Percentiles rank a stretch among this genome's conserved stretches.
These are phyloP conservation scores for Gossypium sturtianum DNA, from an alignment of 345 rosid species.

Conservation along the genomic window DNA sequence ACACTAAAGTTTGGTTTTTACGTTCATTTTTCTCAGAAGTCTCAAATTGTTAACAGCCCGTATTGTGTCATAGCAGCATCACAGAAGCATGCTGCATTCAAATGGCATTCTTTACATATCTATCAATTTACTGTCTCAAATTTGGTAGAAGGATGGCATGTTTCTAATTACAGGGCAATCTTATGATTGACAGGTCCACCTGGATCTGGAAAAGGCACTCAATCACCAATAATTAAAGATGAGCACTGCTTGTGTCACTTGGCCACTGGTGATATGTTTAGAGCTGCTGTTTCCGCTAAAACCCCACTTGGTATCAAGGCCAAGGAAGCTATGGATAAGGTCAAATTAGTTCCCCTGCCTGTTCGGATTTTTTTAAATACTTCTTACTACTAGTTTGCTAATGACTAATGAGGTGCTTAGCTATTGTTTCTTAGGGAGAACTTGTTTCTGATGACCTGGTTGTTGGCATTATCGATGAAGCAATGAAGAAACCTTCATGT, in stretches of 20 bases:
- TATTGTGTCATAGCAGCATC: neutral
- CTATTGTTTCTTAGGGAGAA: conserved; percentile 52
- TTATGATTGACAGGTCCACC: conserved; percentile 74
- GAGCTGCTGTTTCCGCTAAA: conserved; percentile 95
- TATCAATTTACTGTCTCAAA: neutral
- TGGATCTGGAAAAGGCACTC: conserved; percentile 98
- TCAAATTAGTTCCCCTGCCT: conserved; percentile 13
- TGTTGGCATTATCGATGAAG: conserved; percentile 93
- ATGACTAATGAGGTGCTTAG: conserved; percentile 20
- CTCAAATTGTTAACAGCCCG: neutral
- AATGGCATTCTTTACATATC: neutral
- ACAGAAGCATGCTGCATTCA: neutral
- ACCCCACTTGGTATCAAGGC: conserved; percentile 95
- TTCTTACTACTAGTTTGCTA: conserved; percentile 6
- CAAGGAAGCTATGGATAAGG: conserved; percentile 98
- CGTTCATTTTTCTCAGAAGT: neutral
- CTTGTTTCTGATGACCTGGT: conserved; percentile 97
- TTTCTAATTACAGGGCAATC: neutral
- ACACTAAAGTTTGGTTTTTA: neutral
- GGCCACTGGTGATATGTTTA: conserved; percentile 98
- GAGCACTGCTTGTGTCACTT: conserved; percentile 94
- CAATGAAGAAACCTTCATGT: conserved; percentile 87
- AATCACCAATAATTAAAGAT: conserved; percentile 87
- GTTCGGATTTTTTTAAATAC: neutral
- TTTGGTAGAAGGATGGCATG: neutral